These are phyloP conservation scores for Diaporthe australafricana DNA, from an alignment of 2,329 filamentous ascomycete genomes.

Conservation along the genomic window DNA sequence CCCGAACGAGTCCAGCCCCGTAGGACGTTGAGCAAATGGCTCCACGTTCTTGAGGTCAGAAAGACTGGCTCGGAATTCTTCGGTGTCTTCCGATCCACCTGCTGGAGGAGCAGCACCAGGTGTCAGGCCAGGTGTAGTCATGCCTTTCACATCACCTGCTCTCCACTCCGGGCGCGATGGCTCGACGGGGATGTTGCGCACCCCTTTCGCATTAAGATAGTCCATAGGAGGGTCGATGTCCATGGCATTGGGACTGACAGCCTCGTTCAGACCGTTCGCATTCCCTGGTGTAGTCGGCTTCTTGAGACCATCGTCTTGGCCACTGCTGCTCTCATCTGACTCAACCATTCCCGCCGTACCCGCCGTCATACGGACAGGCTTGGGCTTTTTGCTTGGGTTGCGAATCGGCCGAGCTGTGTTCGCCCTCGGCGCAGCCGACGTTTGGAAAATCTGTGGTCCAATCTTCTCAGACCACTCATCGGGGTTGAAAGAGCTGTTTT, in stretches of 20 bases:
- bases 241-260: slow-evolving; percentile 69
- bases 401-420: slow-evolving; percentile 59
- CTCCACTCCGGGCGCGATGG: slow-evolving; percentile 71
- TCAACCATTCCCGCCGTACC: slow-evolving; percentile 59
- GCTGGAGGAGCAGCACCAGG: slow-evolving; percentile 34
- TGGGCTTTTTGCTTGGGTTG: slow-evolving; percentile 68
- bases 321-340: slow-evolving; percentile 58
- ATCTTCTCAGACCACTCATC: slow-evolving; percentile 67
- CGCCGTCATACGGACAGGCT: slow-evolving; percentile 63
- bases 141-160: slow-evolving; percentile 57
- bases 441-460: slow-evolving; percentile 65
- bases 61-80: slow-evolving; percentile 66
- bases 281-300: slow-evolving; percentile 38
- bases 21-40: slow-evolving; percentile 60
- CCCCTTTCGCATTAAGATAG: slow-evolving; percentile 45
- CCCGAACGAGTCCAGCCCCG: slow-evolving; percentile 64
- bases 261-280: slow-evolving; percentile 37
- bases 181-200: slow-evolving; percentile 68
- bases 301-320: slow-evolving; percentile 46
- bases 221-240: slow-evolving; percentile 69
- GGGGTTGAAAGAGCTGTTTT: slow-evolving; percentile 57
- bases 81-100: slow-evolving; percentile 66
- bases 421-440: slow-evolving; percentile 53
- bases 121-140: slow-evolving; percentile 33
- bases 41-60: slow-evolving; percentile 67